Evolutionary conservation across 148 eudicot species (phyloP).

Genomic region (Dysphania ambrosioides): DNA sequence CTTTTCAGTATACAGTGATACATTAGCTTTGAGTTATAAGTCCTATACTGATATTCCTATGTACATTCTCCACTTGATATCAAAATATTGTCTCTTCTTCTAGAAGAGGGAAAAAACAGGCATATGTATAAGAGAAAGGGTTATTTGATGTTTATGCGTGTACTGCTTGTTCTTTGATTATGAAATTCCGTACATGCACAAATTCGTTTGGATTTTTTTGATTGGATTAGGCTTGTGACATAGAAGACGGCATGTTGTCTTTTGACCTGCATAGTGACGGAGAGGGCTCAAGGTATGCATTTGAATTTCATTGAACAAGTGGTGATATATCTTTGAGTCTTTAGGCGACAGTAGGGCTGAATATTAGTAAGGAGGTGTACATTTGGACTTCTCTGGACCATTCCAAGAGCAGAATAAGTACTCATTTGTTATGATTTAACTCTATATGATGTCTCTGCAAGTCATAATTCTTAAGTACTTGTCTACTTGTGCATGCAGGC

Average conservation of each 20-base stretch:
- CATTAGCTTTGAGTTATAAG: background rate
- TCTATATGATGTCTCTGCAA: background rate
- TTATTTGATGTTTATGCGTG: background rate
- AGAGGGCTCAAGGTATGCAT: constrained; percentile 67
- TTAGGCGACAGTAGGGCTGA: background rate
- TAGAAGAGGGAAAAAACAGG: background rate
- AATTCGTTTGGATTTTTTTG: constrained; percentile 11
- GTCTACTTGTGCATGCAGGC: constrained; percentile 48
- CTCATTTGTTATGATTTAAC: background rate
- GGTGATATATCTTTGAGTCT: background rate
- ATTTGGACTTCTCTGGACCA: background rate
- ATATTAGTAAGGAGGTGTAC: background rate
- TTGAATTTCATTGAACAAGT: background rate
- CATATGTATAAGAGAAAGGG: background rate
- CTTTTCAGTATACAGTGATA: background rate
- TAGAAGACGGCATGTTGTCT: constrained; percentile 79
- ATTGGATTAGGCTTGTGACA: constrained; percentile 64
- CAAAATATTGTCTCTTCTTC: background rate
- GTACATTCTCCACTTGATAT: background rate
- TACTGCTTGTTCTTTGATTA: background rate
- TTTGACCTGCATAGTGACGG: constrained; percentile 97
- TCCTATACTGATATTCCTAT: background rate
- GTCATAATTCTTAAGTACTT: background rate
- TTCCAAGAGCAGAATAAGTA: background rate
- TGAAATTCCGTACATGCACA: background rate